Evolutionary conservation across 345 rosid genomes (phyloP), one percentile per base, ranked within the genome.

Genomic region (Conringia planisiliqua): DNA sequence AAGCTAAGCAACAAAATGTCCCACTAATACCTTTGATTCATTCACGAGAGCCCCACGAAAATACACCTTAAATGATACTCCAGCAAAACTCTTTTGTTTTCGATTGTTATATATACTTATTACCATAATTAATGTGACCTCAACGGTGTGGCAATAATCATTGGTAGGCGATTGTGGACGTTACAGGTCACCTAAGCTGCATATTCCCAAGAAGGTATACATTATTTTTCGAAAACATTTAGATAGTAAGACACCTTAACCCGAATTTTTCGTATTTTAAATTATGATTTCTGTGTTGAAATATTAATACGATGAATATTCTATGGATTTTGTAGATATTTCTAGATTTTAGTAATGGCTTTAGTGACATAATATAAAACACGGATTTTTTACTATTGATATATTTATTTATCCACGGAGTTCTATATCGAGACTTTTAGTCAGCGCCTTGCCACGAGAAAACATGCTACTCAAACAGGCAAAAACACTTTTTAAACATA

Each of bases 1-100:
- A 69, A 77, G 66, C 76, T 77, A 69, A 56, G 56, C 80, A 54
- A 67, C 50, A 62, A 20, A 75, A 68, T 70, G 72, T 65, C 56
- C 77, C 70, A 72, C 77, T 72, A 20, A 63, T 26, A 30, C 43
- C 62, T 60, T 78, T 52, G 58, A 66, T 48, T 48, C 60, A 66
- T 57, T 46, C 69, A 70, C 40, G 60, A 9, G 72, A 43, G 29
- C 74, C 60, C 65, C 47, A 39, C 46, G 16, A 18, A 30, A 36
- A 70, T 39, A 66, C 38, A 71, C 61, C 61, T 42, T 22, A 16
- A 50, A 40, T 58, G n/a, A n/a, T n/a, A 56, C 20, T 43, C 44
- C n/a, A 66, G 7, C 46, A 44, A 63, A 51, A 26, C 3, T 26
- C 10, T 9, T 26, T 36, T 62, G 51, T 68, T 62, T 54, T 22